A percentile compares a stretch with the other conserved stretches of the same genome.
These are phyloP conservation scores for Fusarium chuoi DNA, from an alignment of 2,329 filamentous ascomycete species.

Conservation along the genomic window DNA sequence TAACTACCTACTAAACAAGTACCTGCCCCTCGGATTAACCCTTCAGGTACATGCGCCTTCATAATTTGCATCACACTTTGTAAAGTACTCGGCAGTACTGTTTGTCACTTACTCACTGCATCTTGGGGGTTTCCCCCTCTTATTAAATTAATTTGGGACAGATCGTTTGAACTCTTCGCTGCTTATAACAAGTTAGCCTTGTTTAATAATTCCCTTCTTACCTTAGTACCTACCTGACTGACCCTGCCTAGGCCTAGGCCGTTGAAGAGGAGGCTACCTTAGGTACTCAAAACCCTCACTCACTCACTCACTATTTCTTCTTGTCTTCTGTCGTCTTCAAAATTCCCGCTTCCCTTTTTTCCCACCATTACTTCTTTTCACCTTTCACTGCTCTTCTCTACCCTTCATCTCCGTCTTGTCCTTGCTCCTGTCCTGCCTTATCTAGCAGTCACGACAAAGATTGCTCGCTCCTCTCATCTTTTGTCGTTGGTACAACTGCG, in stretches of 20 bases:
- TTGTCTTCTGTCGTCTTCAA: slow-evolving; percentile 36
- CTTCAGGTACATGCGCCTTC: slow-evolving; percentile 7
- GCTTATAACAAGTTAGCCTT: slow-evolving; percentile 13
- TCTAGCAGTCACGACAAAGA: slow-evolving; percentile 30
- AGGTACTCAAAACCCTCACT: slow-evolving; percentile 40
- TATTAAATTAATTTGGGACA: neutral
- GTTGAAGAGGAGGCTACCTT: neutral
- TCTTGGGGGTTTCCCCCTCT: neutral
- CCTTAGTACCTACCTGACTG: neutral
- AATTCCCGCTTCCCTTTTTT: slow-evolving; percentile 44
- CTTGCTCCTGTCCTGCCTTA: slow-evolving; percentile 18
- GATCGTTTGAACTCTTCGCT: slow-evolving; percentile 13
- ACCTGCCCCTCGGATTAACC: slow-evolving; percentile 9
- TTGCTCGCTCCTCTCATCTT: slow-evolving; percentile 24
- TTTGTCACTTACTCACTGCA: neutral
- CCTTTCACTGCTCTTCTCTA: slow-evolving; percentile 6
- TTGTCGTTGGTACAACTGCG: slow-evolving; percentile 32
- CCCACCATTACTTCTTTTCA: slow-evolving; percentile 29
- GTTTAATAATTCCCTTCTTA: neutral
- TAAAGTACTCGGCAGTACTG: slow-evolving; percentile 26
- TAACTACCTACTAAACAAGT: neutral
- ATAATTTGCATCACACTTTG: neutral
- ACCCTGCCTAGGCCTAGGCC: neutral
- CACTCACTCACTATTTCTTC: slow-evolving; percentile 35
- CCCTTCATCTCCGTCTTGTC: neutral